A percentile compares a stretch with the other conserved stretches of the same genome.
phyloP scores from a whole-genome alignment of 2,329 filamentous ascomycete species.

The Clarireedia monteithiana region DNA sequence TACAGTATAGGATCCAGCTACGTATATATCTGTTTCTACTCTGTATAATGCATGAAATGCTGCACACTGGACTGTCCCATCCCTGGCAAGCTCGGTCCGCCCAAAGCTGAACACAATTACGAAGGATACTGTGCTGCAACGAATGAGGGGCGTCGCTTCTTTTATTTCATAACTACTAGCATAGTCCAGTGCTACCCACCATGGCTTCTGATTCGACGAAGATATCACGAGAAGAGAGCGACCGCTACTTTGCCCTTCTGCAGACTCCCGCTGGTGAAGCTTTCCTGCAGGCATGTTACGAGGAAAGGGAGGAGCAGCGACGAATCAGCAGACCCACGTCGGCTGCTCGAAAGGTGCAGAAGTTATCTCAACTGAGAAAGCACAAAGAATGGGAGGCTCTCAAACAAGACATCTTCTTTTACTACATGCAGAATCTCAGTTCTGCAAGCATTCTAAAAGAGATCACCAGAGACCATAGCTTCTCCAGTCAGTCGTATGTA shows the following conservation, averaged over 20 bases:
- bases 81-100: neutral
- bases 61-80: neutral
- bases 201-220: neutral
- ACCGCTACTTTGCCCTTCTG: conserved; percentile 3
- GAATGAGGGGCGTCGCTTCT: no score
- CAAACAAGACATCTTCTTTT: neutral
- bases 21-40: neutral
- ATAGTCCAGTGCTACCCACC: neutral
- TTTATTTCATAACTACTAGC: no score
- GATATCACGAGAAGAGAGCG: neutral
- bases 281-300: conserved; percentile 1
- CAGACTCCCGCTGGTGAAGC: neutral
- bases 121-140: no score
- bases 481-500: conserved; percentile 6
- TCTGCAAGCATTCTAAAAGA: conserved; percentile 1
- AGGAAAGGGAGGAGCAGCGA: neutral
- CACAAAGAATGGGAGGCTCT: conserved; percentile 1
- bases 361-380: neutral
- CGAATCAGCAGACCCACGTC: neutral
- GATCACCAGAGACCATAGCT: neutral
- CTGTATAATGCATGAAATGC: neutral
- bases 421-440: conserved; percentile 1
- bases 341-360: neutral
- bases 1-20: neutral
- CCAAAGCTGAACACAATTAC: neutral